phyloP scores from a whole-genome alignment of 805 yeast genomes.

The Candida corydali region DNA sequence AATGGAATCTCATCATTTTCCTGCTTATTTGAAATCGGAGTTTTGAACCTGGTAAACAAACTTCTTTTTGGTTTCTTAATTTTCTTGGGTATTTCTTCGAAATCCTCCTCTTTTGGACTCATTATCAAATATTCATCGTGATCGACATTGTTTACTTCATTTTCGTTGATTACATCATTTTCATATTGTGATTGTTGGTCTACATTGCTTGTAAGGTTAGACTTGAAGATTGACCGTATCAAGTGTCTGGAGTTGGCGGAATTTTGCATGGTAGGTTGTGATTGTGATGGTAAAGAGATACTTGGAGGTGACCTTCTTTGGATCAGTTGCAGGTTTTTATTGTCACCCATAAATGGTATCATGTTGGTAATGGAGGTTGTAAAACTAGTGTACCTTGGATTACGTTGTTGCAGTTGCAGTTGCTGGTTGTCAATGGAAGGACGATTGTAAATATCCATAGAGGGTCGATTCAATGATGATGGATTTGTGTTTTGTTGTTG shows the following conservation, averaged over 20 bases:
- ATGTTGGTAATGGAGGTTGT: conserved; percentile 35
- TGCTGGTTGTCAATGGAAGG: conserved; percentile 29
- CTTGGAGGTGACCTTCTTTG: conserved; percentile 16
- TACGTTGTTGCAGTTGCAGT: conserved; percentile 13
- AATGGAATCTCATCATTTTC: conserved; percentile 8
- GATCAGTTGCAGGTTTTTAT: conserved; percentile 10
- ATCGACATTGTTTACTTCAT: neutral
- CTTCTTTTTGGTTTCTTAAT: conserved; percentile 30
- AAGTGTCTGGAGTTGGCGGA: conserved; percentile 26
- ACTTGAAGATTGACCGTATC: conserved; percentile 30
- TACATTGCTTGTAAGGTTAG: conserved; percentile 4
- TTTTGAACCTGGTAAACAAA: conserved; percentile 37
- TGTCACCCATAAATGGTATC: conserved; percentile 38
- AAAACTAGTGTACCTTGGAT: conserved; percentile 28
- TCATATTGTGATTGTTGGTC: neutral
- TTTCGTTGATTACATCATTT: neutral
- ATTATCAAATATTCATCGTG: conserved; percentile 15
- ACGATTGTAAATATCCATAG: conserved; percentile 31
- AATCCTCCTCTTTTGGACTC: conserved; percentile 18
- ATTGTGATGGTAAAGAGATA: conserved; percentile 12
- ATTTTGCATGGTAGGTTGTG: conserved; percentile 9
- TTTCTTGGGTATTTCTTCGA: conserved; percentile 20
- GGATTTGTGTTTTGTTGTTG: conserved; percentile 21
- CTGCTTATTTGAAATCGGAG: conserved; percentile 7
- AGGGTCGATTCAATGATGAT: conserved; percentile 22